phyloP scores from a whole-genome alignment of 768 basidiomycete genomes.

The Ramaria sp. region DNA sequence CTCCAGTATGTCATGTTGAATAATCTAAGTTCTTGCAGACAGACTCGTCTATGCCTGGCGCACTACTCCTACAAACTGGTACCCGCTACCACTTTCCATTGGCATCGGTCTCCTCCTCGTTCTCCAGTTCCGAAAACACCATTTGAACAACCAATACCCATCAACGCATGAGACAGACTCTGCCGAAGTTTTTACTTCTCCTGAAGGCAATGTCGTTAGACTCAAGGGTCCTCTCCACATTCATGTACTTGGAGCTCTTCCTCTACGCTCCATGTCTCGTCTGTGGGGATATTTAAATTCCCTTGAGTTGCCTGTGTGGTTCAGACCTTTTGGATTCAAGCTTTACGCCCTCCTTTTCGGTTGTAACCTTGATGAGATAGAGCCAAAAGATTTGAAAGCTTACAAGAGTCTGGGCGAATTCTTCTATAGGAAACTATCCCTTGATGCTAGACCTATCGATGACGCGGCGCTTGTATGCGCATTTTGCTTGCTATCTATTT shows the following conservation, averaged over 20 bases:
- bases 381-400: constrained; percentile 58
- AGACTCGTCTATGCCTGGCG: constrained; percentile 65
- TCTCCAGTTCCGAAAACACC: constrained; percentile 61
- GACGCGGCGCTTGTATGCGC: constrained; percentile 54
- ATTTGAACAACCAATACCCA: constrained; percentile 21
- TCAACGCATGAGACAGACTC: not conserved
- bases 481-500: not conserved
- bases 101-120: constrained; percentile 80
- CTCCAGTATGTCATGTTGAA: not conserved
- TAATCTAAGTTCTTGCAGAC: constrained; percentile 8
- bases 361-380: constrained; percentile 89
- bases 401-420: constrained; percentile 91
- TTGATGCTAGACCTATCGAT: constrained; percentile 73
- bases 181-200: constrained; percentile 6
- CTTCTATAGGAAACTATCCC: constrained; percentile 83
- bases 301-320: constrained; percentile 87
- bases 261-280: constrained; percentile 89
- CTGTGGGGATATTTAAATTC: constrained; percentile 96
- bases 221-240: constrained; percentile 80
- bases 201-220: constrained; percentile 45
- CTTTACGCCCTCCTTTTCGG: constrained; percentile 84
- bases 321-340: constrained; percentile 82
- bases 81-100: constrained; percentile 83
- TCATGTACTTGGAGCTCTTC: constrained; percentile 92
- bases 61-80: constrained; percentile 88